Evolutionary conservation across 345 rosid species (phyloP).

Genomic region (Acer negundo): DNA sequence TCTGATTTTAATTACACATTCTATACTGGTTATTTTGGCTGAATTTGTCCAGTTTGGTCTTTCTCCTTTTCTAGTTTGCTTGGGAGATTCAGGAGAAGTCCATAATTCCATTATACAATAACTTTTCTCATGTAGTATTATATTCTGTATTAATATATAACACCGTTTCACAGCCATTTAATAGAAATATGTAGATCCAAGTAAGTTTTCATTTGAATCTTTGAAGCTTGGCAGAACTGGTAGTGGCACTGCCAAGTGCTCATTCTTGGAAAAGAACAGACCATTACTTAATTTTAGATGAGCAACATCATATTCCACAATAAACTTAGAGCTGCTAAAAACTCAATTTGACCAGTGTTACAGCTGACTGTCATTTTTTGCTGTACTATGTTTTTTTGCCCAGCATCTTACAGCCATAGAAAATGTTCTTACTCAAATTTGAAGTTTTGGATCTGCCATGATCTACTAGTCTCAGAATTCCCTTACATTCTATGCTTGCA

Average conservation of each 20-base stretch:
- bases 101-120: neutral
- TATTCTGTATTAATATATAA: conserved; percentile 7
- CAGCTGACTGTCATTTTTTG: neutral
- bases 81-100: neutral
- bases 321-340: neutral
- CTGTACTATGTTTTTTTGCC: neutral
- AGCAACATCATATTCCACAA: neutral
- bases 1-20: neutral
- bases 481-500: conserved; percentile 5
- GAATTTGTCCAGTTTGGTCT: neutral
- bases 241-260: neutral
- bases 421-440: neutral
- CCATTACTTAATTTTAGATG: neutral
- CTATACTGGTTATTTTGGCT: neutral
- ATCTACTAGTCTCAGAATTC: neutral
- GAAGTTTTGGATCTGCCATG: neutral
- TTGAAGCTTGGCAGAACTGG: neutral
- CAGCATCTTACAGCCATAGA: neutral
- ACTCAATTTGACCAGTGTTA: neutral
- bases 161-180: neutral
- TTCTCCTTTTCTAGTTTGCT: neutral
- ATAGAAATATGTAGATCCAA: neutral
- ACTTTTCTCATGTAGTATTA: no score
- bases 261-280: neutral
- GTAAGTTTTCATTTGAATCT: neutral